These are phyloP conservation scores for Ilyonectria sp. DNA, from an alignment of 2,329 filamentous ascomycete genomes.

Conservation along the genomic window DNA sequence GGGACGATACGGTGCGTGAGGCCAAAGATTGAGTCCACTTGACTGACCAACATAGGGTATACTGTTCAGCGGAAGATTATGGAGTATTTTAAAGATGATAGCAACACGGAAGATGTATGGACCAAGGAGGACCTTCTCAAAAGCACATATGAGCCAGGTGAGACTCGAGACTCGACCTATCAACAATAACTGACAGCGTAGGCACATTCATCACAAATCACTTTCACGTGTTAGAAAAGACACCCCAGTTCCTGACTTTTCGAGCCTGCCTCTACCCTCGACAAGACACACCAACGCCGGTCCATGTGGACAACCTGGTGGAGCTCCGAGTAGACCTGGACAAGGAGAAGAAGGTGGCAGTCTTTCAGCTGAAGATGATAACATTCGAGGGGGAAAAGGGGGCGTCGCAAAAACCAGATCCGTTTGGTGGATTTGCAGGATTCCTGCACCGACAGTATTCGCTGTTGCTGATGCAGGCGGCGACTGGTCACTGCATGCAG, in stretches of 20 bases:
- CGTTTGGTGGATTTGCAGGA: slow-evolving; percentile 35
- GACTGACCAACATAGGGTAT: slow-evolving; percentile 14
- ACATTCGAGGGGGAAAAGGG: slow-evolving; percentile 36
- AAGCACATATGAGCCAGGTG: slow-evolving; percentile 40
- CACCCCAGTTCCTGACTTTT: slow-evolving; percentile 29
- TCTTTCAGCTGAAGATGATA: slow-evolving; percentile 27
- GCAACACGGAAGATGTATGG: slow-evolving; percentile 35
- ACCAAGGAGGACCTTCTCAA: slow-evolving; percentile 32
- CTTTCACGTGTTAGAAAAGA: slow-evolving; percentile 33
- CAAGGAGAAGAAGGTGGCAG: not conserved
- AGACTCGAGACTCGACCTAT: not conserved
- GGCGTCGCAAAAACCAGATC: slow-evolving; percentile 32
- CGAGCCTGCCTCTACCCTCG: slow-evolving; percentile 36
- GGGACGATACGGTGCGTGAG: slow-evolving; percentile 39
- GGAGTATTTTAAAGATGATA: slow-evolving; percentile 27
- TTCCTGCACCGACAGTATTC: slow-evolving; percentile 41
- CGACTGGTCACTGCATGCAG: slow-evolving; percentile 37
- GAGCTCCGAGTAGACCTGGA: slow-evolving; percentile 33
- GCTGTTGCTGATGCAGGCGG: slow-evolving; percentile 36
- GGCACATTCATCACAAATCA: slow-evolving; percentile 42
- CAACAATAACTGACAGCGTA: not conserved
- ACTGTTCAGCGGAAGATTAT: slow-evolving; percentile 34
- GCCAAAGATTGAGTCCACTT: not conserved
- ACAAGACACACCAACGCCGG: slow-evolving; percentile 4
- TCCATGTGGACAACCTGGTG: slow-evolving; percentile 32